phyloP scores from a whole-genome alignment of 1,284 basidiomycete species.

The Apiotrichum akiyoshidainum region DNA sequence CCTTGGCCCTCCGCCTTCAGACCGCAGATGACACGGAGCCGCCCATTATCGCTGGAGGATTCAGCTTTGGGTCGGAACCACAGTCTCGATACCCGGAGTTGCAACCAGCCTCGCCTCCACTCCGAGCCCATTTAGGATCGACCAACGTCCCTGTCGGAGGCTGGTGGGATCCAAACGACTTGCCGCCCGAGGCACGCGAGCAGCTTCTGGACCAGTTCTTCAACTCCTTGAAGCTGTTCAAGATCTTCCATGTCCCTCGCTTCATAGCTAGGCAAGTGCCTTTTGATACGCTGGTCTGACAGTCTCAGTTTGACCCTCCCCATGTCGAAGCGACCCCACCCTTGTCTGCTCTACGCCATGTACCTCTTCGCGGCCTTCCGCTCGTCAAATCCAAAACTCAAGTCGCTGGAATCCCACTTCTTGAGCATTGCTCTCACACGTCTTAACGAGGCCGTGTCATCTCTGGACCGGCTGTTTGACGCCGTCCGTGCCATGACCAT shows the following conservation, averaged over 20 bases:
- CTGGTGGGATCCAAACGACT: slow-evolving; percentile 42
- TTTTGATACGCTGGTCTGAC: background rate
- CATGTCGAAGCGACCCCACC: slow-evolving; percentile 36
- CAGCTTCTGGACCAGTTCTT: slow-evolving; percentile 43
- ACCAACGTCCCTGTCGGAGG: slow-evolving; percentile 28
- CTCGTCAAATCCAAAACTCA: slow-evolving; percentile 32
- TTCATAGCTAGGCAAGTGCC: slow-evolving; percentile 38
- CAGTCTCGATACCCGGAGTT: background rate
- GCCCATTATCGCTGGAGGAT: background rate
- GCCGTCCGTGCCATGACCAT: slow-evolving; percentile 37
- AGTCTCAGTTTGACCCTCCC: slow-evolving; percentile 29
- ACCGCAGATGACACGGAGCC: background rate
- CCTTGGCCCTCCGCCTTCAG: background rate
- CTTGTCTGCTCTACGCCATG: slow-evolving; percentile 43
- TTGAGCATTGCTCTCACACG: slow-evolving; percentile 30
- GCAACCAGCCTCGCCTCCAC: background rate
- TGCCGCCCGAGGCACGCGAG: slow-evolving; percentile 40
- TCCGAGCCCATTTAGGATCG: background rate
- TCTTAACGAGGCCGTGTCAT: slow-evolving; percentile 29
- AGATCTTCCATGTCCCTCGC: slow-evolving; percentile 38
- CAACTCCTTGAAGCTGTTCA: slow-evolving; percentile 29
- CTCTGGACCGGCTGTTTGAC: slow-evolving; percentile 37
- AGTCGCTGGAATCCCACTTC: slow-evolving; percentile 37
- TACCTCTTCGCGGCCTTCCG: slow-evolving; percentile 36
- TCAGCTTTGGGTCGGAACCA: too few species aligned